Base-by-base conservation (phyloP, 441 rosid genomes). In the Populus tomentosa region DNA sequence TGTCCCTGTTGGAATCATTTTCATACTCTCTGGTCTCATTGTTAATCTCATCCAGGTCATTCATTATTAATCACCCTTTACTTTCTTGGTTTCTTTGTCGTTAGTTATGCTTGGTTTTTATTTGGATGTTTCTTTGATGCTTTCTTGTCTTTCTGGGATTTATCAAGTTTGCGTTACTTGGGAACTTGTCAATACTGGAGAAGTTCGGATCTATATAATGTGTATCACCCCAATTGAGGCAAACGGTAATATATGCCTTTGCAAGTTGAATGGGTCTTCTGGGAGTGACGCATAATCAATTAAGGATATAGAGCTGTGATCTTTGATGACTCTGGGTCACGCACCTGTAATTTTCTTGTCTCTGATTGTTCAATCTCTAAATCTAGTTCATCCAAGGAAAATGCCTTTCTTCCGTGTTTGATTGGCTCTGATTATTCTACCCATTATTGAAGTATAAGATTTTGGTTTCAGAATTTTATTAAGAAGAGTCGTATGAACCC, bases 41-140 rank as follows among this genome's bases (percentile, higher is more conserved):
- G 85, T 92, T 77, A 92, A 92, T 81, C 77, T 88, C 76, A 66
- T 92, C 63, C 95, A 92, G 94, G 97, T 89, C 50, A 36, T 7
- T n/a, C 5, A 6, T 0, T 30, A 30, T 30, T 30, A n/a, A 53
- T 16, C 4, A 69, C 3, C 50, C 59, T 46, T 6, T 38, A 53
- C n/a, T 53, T 71, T 28, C 4, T 26, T 56, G 18, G 16, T 33
- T 21, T 28, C 42, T 38, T 7, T n/a, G 26, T 69, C 63, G 11
- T 23, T 35, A 23, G 69, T 21, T 68, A 10, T 78, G 75, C 11
- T 69, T 56, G 65, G 32, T 32, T 33, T 24, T 30, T 63, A 28
- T 28, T 65, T 64, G 69, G 35, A 62, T 14, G 21, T 4, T 11
- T 13, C 66, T 53, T 53, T 42, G 50, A 42, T 10, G 50, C 50